Evolutionary conservation across 352 stramenopile species (phyloP).

Genomic region (Phytophthora lateralis): DNA sequence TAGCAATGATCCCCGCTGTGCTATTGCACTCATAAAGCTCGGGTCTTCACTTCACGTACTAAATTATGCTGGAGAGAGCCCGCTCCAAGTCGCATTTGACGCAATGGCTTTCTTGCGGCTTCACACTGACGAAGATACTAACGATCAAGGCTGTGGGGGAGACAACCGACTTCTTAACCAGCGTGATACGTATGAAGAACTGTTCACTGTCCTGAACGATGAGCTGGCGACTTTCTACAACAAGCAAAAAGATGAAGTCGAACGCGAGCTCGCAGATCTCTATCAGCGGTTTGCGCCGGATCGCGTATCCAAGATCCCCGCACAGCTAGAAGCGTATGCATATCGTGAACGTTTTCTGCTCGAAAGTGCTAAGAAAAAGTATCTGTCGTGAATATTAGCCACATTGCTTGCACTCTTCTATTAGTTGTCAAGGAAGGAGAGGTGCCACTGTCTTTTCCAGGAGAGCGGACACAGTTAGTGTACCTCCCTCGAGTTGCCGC

Average conservation of each 20-base stretch:
- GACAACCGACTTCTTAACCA: constrained; percentile 19
- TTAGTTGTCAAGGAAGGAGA: constrained; percentile 16
- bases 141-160: neutral
- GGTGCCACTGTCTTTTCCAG: constrained; percentile 13
- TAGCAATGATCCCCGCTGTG: constrained; percentile 40
- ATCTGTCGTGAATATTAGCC: constrained; percentile 24
- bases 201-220: constrained; percentile 40
- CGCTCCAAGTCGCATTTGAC: constrained; percentile 45
- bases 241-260: constrained; percentile 19
- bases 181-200: constrained; percentile 27
- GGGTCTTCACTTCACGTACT: constrained; percentile 34
- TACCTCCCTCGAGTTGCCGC: constrained; percentile 25
- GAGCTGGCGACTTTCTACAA: constrained; percentile 40
- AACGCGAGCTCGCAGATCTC: constrained; percentile 39
- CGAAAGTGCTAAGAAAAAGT: constrained; percentile 52
- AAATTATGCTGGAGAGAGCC: constrained; percentile 40
- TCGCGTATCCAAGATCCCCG: constrained; percentile 49
- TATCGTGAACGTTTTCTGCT: constrained; percentile 54
- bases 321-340: constrained; percentile 58
- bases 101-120: constrained; percentile 40
- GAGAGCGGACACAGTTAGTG: constrained; percentile 20
- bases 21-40: constrained; percentile 36
- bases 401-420: neutral
- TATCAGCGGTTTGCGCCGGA: constrained; percentile 62
- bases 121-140: constrained; percentile 12